Conservation (phyloP, 768 basidiomycete genomes). For the Lyophyllum semitale region DNA sequence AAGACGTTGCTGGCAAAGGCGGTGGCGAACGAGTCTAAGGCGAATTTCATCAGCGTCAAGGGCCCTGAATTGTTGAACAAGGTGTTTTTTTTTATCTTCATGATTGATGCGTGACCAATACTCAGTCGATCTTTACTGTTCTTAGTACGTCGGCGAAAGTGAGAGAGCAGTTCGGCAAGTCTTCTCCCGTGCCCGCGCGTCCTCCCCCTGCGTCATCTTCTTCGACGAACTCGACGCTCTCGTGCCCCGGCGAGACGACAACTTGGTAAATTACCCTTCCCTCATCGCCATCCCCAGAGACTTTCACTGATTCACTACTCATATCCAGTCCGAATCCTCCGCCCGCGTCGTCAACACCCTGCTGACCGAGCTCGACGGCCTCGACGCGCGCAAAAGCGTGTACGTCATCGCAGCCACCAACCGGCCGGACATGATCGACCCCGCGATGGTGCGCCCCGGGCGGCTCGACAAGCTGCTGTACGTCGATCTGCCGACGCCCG, state of each 20-base stretch:
- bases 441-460: constrained; percentile 96
- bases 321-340: constrained; percentile 81
- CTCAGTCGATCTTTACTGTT: neutral
- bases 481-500: constrained; percentile 77
- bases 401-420: constrained; percentile 96
- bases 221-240: constrained; percentile 94
- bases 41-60: constrained; percentile 98
- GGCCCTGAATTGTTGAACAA: constrained; percentile 97
- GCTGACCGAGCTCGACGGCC: constrained; percentile 90
- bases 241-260: constrained; percentile 89
- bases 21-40: constrained; percentile 92
- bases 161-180: constrained; percentile 94
- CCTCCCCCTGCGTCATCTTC: constrained; percentile 93
- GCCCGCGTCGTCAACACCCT: constrained; percentile 93
- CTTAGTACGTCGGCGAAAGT: constrained; percentile 95
- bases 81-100: constrained; percentile 42
- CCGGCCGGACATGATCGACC: constrained; percentile 96
- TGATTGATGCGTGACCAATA: neutral
- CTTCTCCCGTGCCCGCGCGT: constrained; percentile 91
- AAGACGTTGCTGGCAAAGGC: constrained; percentile 98
- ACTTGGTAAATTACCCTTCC: constrained; percentile 55
- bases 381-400: constrained; percentile 82
- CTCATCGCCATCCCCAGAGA: neutral
- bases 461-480: constrained; percentile 93
- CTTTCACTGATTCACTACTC: neutral